Evolutionary conservation across 345 rosid genomes (phyloP).

Genomic region (Triadica sebifera): DNA sequence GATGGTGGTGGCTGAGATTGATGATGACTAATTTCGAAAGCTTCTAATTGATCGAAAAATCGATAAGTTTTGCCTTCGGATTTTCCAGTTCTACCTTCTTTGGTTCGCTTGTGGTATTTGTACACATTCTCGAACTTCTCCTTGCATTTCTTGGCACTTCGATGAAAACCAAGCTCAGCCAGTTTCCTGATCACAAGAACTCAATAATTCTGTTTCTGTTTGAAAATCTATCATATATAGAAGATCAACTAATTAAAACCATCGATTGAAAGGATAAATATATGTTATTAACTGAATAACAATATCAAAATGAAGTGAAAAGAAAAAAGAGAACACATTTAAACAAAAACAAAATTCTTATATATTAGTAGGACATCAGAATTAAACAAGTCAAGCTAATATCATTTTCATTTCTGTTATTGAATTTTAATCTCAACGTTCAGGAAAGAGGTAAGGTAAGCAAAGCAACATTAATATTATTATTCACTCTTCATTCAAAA

Average conservation of each 20-base stretch:
- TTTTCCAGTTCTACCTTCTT: constrained; percentile 62
- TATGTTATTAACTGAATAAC: too few relatives aligned
- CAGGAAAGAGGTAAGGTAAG: not conserved
- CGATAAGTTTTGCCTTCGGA: constrained; percentile 65
- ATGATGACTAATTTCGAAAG: constrained; percentile 41
- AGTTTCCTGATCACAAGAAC: constrained; percentile 57
- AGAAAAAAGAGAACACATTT: too few relatives aligned
- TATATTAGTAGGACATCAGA: too few relatives aligned
- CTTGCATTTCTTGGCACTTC: constrained; percentile 83
- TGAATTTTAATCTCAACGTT: not conserved
- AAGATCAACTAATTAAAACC: too few relatives aligned
- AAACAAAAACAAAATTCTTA: too few relatives aligned
- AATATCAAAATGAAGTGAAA: too few relatives aligned
- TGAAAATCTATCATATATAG: not conserved
- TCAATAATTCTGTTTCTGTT: constrained; percentile 4
- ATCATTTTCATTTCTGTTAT: not conserved
- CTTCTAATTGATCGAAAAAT: constrained; percentile 76
- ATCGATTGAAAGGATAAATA: too few relatives aligned
- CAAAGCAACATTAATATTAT: too few relatives aligned
- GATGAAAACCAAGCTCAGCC: constrained; percentile 64
- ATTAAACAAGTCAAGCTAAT: not conserved
- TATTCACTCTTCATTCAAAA: too few relatives aligned
- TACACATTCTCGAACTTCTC: constrained; percentile 87
- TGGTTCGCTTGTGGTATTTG: constrained; percentile 81
- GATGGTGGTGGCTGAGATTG: not conserved